These are phyloP conservation scores for Papilionanthe hybrid DNA, from an alignment of 116 monocot species.

Conservation along the genomic window DNA sequence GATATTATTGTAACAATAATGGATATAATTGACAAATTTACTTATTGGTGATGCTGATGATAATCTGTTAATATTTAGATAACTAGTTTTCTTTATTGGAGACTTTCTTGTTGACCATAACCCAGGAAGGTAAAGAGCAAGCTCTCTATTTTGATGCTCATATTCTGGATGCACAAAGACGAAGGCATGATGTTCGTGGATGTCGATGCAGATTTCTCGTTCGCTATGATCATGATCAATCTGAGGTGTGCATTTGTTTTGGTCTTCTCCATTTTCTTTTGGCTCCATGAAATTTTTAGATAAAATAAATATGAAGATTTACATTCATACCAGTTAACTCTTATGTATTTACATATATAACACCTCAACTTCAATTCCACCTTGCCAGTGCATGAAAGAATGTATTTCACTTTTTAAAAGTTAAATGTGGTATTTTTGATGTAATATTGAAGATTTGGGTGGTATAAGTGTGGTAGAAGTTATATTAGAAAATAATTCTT, in stretches of 20 bases:
- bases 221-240: constrained; percentile 96
- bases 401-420: too few relatives aligned
- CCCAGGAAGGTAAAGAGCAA: constrained; percentile 94
- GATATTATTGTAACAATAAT: neutral
- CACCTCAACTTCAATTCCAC: too few relatives aligned
- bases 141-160: constrained; percentile 97
- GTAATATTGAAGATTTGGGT: too few relatives aligned
- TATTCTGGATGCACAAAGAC: constrained; percentile 85
- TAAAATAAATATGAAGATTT: neutral
- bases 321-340: too few relatives aligned
- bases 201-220: constrained; percentile 93
- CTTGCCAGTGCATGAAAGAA: too few relatives aligned
- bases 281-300: neutral
- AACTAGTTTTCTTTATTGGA: neutral
- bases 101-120: neutral
- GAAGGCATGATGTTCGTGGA: constrained; percentile 84
- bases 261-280: neutral
- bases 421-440: too few relatives aligned
- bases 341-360: too few relatives aligned
- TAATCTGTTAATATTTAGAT: neutral
- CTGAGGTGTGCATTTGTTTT: constrained; percentile 48
- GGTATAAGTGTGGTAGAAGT: too few relatives aligned
- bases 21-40: neutral
- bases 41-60: neutral
- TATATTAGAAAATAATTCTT: too few relatives aligned